phyloP scores from a whole-genome alignment of 139 green algal species.

The Diplosphaera chodatii region DNA sequence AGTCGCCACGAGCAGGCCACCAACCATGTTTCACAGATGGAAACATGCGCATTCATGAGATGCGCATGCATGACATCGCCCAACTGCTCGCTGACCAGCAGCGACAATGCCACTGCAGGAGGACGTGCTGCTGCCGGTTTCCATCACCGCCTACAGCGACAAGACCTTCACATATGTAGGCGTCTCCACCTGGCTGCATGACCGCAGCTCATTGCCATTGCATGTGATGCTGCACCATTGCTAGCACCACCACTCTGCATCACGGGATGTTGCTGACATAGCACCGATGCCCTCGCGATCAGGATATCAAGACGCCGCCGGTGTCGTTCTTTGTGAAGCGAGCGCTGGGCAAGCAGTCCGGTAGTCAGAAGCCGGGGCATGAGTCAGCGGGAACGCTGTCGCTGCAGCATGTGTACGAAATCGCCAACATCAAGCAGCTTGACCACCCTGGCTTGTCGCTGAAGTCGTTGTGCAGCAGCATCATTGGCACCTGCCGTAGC shows the following conservation, averaged over 20 bases:
- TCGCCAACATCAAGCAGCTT: conserved; percentile 77
- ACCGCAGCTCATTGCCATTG: too few relatives aligned
- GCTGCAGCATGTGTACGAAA: conserved; percentile 92
- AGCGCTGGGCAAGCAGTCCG: conserved; percentile 63
- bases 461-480: conserved; percentile 58
- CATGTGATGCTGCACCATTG: too few relatives aligned
- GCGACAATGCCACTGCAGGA: too few relatives aligned
- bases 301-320: conserved; percentile 76
- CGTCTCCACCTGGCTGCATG: too few relatives aligned
- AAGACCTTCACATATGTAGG: conserved; percentile 81
- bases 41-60: too few relatives aligned
- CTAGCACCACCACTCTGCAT: too few relatives aligned
- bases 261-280: too few relatives aligned
- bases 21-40: too few relatives aligned
- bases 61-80: too few relatives aligned
- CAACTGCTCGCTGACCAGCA: too few relatives aligned
- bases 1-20: too few relatives aligned
- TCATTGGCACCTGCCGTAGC: conserved; percentile 75
- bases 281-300: too few relatives aligned
- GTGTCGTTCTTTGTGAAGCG: conserved; percentile 83
- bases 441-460: conserved; percentile 68
- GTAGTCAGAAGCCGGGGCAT: conserved; percentile 70
- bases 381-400: conserved; percentile 63
- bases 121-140: conserved; percentile 56
- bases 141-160: conserved; percentile 72